Evolutionary conservation across 2,329 filamentous ascomycete species (phyloP).

Genomic region (Neurospora sp.): DNA sequence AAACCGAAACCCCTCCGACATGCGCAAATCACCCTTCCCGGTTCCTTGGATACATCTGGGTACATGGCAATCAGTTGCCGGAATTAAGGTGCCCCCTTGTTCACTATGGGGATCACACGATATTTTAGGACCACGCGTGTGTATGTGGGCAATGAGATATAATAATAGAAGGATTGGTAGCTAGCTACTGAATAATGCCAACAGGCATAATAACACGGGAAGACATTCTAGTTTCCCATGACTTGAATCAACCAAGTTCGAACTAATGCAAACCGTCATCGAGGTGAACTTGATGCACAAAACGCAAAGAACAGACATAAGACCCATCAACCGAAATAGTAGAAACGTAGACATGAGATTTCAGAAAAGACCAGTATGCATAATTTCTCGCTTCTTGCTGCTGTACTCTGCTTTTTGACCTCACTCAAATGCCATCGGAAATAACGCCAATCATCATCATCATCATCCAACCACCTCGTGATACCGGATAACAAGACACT

Average conservation of each 20-base stretch:
- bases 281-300: not conserved
- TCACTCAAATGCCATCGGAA: not conserved
- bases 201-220: not conserved
- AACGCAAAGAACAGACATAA: not conserved
- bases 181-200: not conserved
- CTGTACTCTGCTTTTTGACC: not conserved
- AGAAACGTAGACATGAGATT: constrained; percentile 14
- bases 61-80: not conserved
- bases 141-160: too few species aligned
- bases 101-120: too few species aligned
- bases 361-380: constrained; percentile 14
- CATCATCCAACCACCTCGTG: not conserved
- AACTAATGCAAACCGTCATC: not conserved
- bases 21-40: not conserved
- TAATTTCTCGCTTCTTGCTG: not conserved
- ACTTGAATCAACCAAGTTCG: not conserved
- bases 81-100: not conserved
- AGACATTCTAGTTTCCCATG: not conserved
- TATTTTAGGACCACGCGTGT: too few species aligned
- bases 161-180: not conserved
- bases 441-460: not conserved
- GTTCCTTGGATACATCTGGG: not conserved
- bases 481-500: not conserved
- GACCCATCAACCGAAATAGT: constrained; percentile 8
- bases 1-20: not conserved